Evolutionary conservation across 371 early-diverging fungal genomes (phyloP).

Genomic region (Mycotypha africana): DNA sequence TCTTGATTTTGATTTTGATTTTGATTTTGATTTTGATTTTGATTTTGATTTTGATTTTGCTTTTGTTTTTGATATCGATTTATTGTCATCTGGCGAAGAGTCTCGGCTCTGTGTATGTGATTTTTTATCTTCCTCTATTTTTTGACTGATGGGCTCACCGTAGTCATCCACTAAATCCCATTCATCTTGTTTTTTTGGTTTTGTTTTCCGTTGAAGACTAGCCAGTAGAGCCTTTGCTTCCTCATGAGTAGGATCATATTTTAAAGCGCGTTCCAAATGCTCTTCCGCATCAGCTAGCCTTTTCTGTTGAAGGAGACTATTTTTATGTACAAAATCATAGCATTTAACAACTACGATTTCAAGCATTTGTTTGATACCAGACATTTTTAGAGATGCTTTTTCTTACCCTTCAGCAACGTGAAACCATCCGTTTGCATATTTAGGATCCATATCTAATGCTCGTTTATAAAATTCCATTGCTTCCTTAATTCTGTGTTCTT

Average conservation of each 20-base stretch:
- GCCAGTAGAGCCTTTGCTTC: conserved; percentile 25
- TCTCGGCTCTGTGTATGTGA: too few relatives aligned
- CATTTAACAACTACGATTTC: too few relatives aligned
- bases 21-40: too few relatives aligned
- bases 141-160: conserved; percentile 6
- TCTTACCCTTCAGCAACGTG: conserved; percentile 44
- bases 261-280: conserved; percentile 28
- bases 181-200: conserved; percentile 15
- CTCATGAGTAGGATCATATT: conserved; percentile 28
- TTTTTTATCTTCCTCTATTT: not conserved
- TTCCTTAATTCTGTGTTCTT: conserved; percentile 21
- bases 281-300: conserved; percentile 24
- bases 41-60: too few relatives aligned
- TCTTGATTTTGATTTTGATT: too few relatives aligned
- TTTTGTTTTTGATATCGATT: too few relatives aligned
- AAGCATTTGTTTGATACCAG: too few relatives aligned
- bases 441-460: conserved; percentile 46
- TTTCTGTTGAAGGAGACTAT: conserved; percentile 28
- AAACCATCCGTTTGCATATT: conserved; percentile 45
- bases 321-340: not conserved
- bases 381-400: too few relatives aligned
- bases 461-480: conserved; percentile 41
- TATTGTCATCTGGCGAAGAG: too few relatives aligned
- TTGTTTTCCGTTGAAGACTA: conserved; percentile 16
- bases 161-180: conserved; percentile 24